Conservation (phyloP, 257 asterid species). For the Striga asiatica region DNA sequence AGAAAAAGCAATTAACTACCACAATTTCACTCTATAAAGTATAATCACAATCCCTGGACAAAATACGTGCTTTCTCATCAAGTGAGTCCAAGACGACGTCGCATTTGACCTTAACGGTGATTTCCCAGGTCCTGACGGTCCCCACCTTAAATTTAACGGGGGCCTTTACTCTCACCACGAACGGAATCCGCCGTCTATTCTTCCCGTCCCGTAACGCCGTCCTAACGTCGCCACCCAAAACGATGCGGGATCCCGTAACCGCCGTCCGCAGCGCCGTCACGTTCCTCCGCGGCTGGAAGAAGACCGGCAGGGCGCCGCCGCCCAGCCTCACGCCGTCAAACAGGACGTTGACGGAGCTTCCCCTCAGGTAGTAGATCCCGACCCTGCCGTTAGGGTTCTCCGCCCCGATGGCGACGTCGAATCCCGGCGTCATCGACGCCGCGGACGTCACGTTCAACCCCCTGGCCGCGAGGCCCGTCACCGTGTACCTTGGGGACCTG, state of each 20-base stretch:
- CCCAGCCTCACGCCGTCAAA: constrained; percentile 33
- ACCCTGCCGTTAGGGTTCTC: constrained; percentile 60
- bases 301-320: constrained; percentile 51
- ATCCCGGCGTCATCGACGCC: constrained; percentile 43
- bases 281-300: constrained; percentile 59
- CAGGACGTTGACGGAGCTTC: constrained; percentile 31
- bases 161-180: constrained; percentile 32
- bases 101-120: constrained; percentile 49
- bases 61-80: constrained; percentile 28
- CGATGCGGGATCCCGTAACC: constrained; percentile 37
- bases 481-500: constrained; percentile 45
- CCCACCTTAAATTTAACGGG: constrained; percentile 70
- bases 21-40: neutral
- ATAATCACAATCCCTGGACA: neutral
- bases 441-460: constrained; percentile 52
- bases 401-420: constrained; percentile 52
- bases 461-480: constrained; percentile 29
- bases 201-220: constrained; percentile 29
- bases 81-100: constrained; percentile 48
- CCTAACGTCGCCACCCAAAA: constrained; percentile 32
- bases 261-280: constrained; percentile 40
- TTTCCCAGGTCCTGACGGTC: constrained; percentile 61
- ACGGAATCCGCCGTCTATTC: constrained; percentile 35
- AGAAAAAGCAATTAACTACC: neutral
- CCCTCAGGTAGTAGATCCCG: constrained; percentile 42